A percentile compares a stretch with the other conserved stretches of the same genome.
Evolutionary conservation across 805 yeast genomes (phyloP).

Genomic region (Yamadazyma kitorensis): DNA sequence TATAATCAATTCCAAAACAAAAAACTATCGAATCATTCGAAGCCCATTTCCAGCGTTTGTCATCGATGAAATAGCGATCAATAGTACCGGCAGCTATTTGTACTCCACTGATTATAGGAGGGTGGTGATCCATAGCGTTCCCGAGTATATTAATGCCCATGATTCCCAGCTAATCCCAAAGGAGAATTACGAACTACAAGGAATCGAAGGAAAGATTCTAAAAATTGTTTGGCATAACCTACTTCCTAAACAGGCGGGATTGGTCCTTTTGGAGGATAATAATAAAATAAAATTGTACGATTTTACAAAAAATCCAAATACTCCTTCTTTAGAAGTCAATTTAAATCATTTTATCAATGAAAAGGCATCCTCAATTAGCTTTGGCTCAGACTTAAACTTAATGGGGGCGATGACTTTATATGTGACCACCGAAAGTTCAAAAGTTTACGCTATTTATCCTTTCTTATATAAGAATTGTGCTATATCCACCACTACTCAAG

Average conservation of each 20-base stretch:
- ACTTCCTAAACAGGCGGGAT: slow-evolving; percentile 17
- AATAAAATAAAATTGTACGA: slow-evolving; percentile 14
- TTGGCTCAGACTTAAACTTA: slow-evolving; percentile 24
- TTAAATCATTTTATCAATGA: slow-evolving; percentile 8
- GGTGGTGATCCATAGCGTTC: slow-evolving; percentile 8
- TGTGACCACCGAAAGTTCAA: slow-evolving; percentile 18
- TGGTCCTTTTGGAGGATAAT: slow-evolving; percentile 23
- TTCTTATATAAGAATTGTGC: slow-evolving; percentile 13
- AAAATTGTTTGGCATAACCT: slow-evolving; percentile 27
- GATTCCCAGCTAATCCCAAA: neutral
- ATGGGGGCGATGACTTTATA: slow-evolving; percentile 30
- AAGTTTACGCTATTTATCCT: slow-evolving; percentile 28
- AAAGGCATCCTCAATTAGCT: slow-evolving; percentile 22
- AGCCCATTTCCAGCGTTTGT: slow-evolving; percentile 15
- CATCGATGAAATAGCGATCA: slow-evolving; percentile 34
- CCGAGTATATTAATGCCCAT: neutral
- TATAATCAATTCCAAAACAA: slow-evolving; percentile 17
- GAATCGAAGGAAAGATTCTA: slow-evolving; percentile 14
- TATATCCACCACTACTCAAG: slow-evolving; percentile 1
- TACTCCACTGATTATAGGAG: slow-evolving; percentile 18
- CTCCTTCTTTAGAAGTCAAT: slow-evolving; percentile 3
- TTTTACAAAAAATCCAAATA: neutral
- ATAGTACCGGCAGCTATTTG: slow-evolving; percentile 39
- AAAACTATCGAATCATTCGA: slow-evolving; percentile 18
- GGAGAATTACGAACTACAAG: slow-evolving; percentile 14